phyloP scores from a whole-genome alignment of 2,329 filamentous ascomycete genomes.

The Remersonia thermophila region DNA sequence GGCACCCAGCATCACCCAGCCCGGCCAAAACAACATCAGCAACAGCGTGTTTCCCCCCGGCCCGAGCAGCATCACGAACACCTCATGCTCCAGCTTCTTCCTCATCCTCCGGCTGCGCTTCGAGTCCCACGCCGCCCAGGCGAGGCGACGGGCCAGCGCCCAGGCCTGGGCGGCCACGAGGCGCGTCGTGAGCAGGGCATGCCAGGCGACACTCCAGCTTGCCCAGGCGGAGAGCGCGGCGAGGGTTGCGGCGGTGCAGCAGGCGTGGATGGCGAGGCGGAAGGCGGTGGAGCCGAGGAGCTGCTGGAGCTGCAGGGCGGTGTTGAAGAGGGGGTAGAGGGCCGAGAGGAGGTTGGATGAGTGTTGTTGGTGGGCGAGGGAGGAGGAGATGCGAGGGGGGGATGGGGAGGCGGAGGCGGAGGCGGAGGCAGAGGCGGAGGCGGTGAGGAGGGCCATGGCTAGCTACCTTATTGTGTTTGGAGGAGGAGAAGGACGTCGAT shows the following conservation, averaged over 20 bases:
- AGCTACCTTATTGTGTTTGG: too few relatives aligned
- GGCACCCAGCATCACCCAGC: conserved; percentile 37
- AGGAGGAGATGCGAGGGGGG: conserved; percentile 5
- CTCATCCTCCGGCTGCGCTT: conserved; percentile 17
- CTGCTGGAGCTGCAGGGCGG: conserved; percentile 14
- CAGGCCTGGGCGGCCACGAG: conserved; percentile 3
- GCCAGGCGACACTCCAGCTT: conserved; percentile 12
- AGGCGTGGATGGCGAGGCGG: conserved; percentile 11
- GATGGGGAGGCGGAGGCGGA: too few relatives aligned
- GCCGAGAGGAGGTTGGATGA: conserved; percentile 11
- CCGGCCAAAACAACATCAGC: conserved; percentile 44
- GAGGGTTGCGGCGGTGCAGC: conserved; percentile 12
- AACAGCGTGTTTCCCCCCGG: conserved; percentile 35
- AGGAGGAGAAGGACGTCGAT: too few relatives aligned
- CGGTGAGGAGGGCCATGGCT: conserved; percentile 14
- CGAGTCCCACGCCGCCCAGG: conserved; percentile 12
- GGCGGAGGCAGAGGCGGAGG: too few relatives aligned
- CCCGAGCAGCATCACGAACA: conserved; percentile 39
- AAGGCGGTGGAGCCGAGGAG: conserved; percentile 12
- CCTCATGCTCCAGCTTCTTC: conserved; percentile 38
- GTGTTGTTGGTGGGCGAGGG: conserved; percentile 8
- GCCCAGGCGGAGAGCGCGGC: conserved; percentile 7
- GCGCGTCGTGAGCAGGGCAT: conserved; percentile 6
- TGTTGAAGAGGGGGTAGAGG: conserved; percentile 11
- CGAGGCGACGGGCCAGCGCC: not conserved